Conservation (phyloP, 495 filamentous ascomycete species). For the Penicillium odoratum region DNA sequence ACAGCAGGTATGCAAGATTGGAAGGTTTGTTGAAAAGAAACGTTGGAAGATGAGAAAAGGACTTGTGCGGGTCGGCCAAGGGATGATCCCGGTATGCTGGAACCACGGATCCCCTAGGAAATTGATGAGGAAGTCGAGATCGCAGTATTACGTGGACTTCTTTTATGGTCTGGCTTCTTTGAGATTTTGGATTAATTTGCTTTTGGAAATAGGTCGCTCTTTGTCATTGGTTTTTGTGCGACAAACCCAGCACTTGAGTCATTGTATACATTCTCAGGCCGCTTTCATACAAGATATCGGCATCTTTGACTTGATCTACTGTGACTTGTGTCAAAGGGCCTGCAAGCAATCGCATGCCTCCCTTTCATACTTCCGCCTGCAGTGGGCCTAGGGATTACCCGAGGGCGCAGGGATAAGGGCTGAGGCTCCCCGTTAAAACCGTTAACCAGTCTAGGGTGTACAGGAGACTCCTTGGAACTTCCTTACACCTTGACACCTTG, state of each 20-base stretch:
- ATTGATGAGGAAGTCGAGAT: background rate
- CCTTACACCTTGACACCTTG: background rate
- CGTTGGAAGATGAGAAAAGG: slow-evolving; percentile 4
- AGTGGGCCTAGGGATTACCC: background rate
- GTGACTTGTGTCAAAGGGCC: background rate
- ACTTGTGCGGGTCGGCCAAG: slow-evolving; percentile 28
- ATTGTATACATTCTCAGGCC: background rate
- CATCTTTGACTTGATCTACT: background rate
- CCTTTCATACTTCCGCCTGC: slow-evolving; percentile 21
- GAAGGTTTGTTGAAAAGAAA: background rate
- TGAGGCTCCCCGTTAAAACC: background rate
- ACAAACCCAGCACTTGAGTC: background rate
- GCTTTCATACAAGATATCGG: background rate
- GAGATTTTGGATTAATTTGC: background rate
- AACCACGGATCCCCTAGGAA: slow-evolving; percentile 8
- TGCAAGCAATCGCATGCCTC: slow-evolving; percentile 6
- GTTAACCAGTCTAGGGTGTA: background rate
- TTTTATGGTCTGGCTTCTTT: slow-evolving; percentile 10
- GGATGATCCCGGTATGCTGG: slow-evolving; percentile 32
- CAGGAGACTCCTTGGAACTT: background rate
- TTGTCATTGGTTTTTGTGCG: background rate
- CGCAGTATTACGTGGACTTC: background rate
- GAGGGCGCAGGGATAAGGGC: background rate
- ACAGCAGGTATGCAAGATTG: background rate
- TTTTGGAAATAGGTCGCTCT: background rate